Percentiles rank a stretch among this genome's conserved stretches.
These are phyloP conservation scores for Antarctomyces pellizariae DNA, from an alignment of 495 filamentous ascomycete species.

Conservation along the genomic window DNA sequence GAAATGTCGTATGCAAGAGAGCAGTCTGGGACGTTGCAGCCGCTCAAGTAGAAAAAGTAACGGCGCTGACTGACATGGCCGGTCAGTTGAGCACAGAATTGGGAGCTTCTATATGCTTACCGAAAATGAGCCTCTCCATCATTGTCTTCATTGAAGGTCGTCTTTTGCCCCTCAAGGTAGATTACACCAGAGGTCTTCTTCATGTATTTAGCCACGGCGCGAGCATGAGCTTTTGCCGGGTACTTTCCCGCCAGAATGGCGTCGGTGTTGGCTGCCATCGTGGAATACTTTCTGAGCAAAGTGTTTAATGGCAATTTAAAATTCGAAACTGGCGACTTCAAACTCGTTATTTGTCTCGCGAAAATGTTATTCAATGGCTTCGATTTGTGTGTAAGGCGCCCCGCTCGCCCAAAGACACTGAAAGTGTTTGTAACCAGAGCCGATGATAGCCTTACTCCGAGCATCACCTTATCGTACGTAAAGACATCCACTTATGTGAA, in stretches of 20 bases:
- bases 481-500: too few relatives aligned
- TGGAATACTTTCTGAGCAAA: constrained; percentile 1
- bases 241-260: constrained; percentile 49
- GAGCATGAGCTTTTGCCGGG: constrained; percentile 79
- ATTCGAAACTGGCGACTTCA: neutral
- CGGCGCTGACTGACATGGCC: constrained; percentile 46
- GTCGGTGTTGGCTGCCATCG: constrained; percentile 15
- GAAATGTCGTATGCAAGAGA: constrained; percentile 61
- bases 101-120: constrained; percentile 20
- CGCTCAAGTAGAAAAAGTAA: constrained; percentile 86
- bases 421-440: too few relatives aligned
- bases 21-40: constrained; percentile 62
- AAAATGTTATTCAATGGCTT: too few relatives aligned
- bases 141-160: constrained; percentile 56
- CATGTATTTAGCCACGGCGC: constrained; percentile 59
- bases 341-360: too few relatives aligned
- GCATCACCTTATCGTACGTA: too few relatives aligned
- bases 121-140: constrained; percentile 57
- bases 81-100: constrained; percentile 4
- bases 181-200: constrained; percentile 36
- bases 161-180: constrained; percentile 73
- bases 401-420: too few relatives aligned
- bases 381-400: too few relatives aligned
- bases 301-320: neutral
- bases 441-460: too few relatives aligned